Evolutionary conservation across 1,139 yeast species (phyloP).

Genomic region (Saccharomyces hybrid): DNA sequence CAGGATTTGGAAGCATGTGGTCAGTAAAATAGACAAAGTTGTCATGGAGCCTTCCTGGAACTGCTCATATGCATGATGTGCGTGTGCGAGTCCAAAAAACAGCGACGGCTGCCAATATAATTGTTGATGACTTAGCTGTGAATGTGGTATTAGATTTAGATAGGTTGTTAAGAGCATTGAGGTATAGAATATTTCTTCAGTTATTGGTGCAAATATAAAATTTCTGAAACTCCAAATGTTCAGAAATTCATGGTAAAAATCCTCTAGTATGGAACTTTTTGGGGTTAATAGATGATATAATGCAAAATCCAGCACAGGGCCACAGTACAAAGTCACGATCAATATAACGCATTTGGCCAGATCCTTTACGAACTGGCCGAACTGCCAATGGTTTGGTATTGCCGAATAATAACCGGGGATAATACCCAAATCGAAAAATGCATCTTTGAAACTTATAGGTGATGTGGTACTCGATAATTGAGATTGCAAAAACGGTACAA

Average conservation of each 20-base stretch:
- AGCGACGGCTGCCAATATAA: slow-evolving; percentile 49
- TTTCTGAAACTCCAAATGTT: slow-evolving; percentile 54
- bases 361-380: slow-evolving; percentile 15
- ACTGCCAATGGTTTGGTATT: neutral
- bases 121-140: slow-evolving; percentile 21
- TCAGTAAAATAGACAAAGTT: slow-evolving; percentile 34
- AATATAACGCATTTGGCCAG: slow-evolving; percentile 30
- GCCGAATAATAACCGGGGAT: slow-evolving; percentile 25
- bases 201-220: slow-evolving; percentile 69
- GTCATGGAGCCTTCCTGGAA: slow-evolving; percentile 31
- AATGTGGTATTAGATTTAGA: slow-evolving; percentile 33
- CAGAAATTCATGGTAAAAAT: slow-evolving; percentile 27
- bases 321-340: slow-evolving; percentile 44
- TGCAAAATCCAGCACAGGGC: slow-evolving; percentile 44
- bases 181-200: slow-evolving; percentile 81
- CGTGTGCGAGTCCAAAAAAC: slow-evolving; percentile 83
- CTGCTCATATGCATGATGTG: slow-evolving; percentile 71
- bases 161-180: slow-evolving; percentile 42
- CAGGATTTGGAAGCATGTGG: slow-evolving; percentile 48
- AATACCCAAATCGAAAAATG: slow-evolving; percentile 25
- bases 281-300: slow-evolving; percentile 30
- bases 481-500: slow-evolving; percentile 28
- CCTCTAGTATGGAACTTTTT: slow-evolving; percentile 16
- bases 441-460: neutral
- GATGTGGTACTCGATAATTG: slow-evolving; percentile 6